Evolutionary conservation across 2,329 filamentous ascomycete species (phyloP).

Genomic region (Epichloe coenophiala): DNA sequence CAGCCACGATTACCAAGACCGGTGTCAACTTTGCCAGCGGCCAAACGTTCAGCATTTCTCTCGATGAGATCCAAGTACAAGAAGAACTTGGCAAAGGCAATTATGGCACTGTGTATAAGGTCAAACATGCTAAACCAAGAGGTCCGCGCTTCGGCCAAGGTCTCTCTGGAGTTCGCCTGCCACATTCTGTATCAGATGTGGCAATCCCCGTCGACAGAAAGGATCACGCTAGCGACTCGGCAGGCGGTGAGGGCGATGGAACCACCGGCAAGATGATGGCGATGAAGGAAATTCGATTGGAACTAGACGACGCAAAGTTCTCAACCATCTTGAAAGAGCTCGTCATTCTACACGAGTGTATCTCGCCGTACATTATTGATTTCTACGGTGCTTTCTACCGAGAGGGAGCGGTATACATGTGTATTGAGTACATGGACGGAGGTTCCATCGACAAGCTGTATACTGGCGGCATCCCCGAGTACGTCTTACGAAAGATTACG

Average conservation of each 20-base stretch:
- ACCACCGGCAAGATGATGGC: conserved; percentile 80
- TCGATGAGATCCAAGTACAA: conserved; percentile 87
- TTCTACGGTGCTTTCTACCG: conserved; percentile 99
- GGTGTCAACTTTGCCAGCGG: conserved; percentile 90
- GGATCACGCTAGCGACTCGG: conserved; percentile 16
- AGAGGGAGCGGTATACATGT: conserved; percentile 97
- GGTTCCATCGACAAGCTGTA: conserved; percentile 97
- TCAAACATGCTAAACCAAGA: conserved; percentile 62
- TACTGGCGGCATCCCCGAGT: conserved; percentile 76
- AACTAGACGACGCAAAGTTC: conserved; percentile 94
- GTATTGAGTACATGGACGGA: conserved; percentile 98
- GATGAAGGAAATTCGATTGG: conserved; percentile 96
- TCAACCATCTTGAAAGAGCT: conserved; percentile 95
- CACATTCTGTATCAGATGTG: conserved; percentile 23
- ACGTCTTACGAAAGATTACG: conserved; percentile 78
- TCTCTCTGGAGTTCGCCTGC: conserved; percentile 32
- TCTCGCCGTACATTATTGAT: conserved; percentile 93
- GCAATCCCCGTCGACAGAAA: conserved; percentile 16
- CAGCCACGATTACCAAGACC: conserved; percentile 74
- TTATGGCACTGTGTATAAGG: conserved; percentile 96
- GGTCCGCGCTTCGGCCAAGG: conserved; percentile 46
- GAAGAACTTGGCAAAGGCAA: conserved; percentile 96
- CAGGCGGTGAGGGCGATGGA: conserved; percentile 20
- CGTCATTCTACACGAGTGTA: conserved; percentile 86
- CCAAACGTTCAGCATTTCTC: conserved; percentile 79